These are phyloP conservation scores for Lactifluus volemus DNA, from an alignment of 768 basidiomycete species.

Conservation along the genomic window DNA sequence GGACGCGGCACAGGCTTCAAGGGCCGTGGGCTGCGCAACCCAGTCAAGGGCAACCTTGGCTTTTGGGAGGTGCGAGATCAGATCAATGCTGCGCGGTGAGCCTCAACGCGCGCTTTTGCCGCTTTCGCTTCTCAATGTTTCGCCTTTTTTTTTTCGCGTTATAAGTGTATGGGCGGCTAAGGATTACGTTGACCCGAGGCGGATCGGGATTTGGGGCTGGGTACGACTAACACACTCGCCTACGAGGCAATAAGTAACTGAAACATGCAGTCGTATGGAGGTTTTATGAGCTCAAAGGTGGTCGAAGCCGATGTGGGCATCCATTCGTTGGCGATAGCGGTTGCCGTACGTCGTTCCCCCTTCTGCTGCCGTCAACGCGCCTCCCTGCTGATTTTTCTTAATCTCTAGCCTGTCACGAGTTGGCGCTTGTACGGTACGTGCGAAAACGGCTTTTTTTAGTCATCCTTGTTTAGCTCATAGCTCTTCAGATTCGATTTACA, in stretches of 20 bases:
- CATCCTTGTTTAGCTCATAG: not conserved
- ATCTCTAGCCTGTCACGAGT: slow-evolving; percentile 68
- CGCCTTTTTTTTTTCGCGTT: not conserved
- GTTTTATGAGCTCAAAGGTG: slow-evolving; percentile 92
- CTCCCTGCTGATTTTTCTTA: not conserved
- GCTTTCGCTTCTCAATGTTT: no score
- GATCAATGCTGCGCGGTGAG: slow-evolving; percentile 76
- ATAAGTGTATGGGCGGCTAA: slow-evolving; percentile 74
- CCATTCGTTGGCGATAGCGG: slow-evolving; percentile 84
- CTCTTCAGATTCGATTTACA: slow-evolving; percentile 80
- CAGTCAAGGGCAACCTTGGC: slow-evolving; percentile 84
- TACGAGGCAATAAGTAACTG: not conserved
- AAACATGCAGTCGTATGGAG: slow-evolving; percentile 73
- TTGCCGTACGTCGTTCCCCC: slow-evolving; percentile 52
- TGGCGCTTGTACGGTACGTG: slow-evolving; percentile 67
- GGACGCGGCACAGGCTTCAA: slow-evolving; percentile 91
- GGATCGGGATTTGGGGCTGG: slow-evolving; percentile 99
- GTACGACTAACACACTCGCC: slow-evolving; percentile 35
- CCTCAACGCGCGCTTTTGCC: not conserved
- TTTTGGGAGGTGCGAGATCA: slow-evolving; percentile 87
- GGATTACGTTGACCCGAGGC: slow-evolving; percentile 76
- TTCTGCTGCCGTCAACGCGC: not conserved
- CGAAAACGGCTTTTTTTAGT: slow-evolving; percentile 19
- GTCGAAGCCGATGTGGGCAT: slow-evolving; percentile 85
- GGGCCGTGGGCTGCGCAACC: slow-evolving; percentile 76